Conservation (phyloP, 306 rosid genomes). For the Fagus crenata region DNA sequence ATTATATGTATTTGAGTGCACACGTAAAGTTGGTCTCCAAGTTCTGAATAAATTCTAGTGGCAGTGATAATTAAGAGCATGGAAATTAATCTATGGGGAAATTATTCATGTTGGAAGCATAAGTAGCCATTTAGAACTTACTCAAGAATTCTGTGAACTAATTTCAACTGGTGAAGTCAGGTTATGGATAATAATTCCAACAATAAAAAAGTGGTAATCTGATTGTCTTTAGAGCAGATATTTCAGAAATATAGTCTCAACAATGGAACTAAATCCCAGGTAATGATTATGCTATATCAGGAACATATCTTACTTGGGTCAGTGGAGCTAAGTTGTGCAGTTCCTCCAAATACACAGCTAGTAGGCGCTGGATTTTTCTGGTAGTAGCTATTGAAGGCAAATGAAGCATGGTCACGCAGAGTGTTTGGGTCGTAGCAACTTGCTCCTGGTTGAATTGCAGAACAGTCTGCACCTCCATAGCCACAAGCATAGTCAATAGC, state of each 20-base stretch:
- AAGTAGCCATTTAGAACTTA: neutral
- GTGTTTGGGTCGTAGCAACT: constrained; percentile 78
- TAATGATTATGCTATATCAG: constrained; percentile 7
- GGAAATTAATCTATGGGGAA: neutral
- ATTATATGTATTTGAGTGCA: neutral
- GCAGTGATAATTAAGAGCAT: neutral
- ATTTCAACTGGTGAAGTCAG: neutral
- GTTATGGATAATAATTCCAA: no score
- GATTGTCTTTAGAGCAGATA: no score
- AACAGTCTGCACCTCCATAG: constrained; percentile 81
- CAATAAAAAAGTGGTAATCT: neutral
- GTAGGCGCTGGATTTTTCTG: constrained; percentile 79
- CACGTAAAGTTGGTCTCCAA: no score
- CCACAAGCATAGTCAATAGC: constrained; percentile 97
- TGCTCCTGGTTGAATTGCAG: constrained; percentile 64
- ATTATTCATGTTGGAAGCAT: neutral
- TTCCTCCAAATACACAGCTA: constrained; percentile 84
- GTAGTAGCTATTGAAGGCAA: constrained; percentile 83
- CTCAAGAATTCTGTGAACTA: neutral
- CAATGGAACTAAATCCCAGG: neutral
- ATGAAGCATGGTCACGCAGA: constrained; percentile 76
- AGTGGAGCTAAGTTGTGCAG: constrained; percentile 58
- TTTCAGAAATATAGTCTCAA: neutral
- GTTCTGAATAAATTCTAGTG: neutral
- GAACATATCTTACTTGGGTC: constrained; percentile 79